Percentiles rank a stretch among this genome's conserved stretches.
Conservation (phyloP, 331 rosid species). For the Malus hybrid region DNA sequence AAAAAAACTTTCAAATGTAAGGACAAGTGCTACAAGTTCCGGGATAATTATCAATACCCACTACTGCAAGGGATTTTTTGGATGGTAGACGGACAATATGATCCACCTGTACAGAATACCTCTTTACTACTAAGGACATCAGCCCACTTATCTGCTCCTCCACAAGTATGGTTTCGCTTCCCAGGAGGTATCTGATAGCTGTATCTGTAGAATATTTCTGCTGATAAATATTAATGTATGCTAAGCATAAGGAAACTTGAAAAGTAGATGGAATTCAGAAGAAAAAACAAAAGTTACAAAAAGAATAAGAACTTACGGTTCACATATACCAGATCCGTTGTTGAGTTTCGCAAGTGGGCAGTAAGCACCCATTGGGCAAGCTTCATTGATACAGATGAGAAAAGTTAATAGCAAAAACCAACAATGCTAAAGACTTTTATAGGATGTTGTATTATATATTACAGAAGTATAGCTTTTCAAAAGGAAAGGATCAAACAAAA, state of each 20-base stretch:
- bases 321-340: slow-evolving; percentile 53
- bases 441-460: too few species aligned
- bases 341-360: slow-evolving; percentile 69
- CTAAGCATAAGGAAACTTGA: not conserved
- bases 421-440: not conserved
- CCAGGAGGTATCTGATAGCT: slow-evolving; percentile 87
- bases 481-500: not conserved
- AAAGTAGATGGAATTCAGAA: not conserved
- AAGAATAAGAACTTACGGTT: slow-evolving; percentile 66
- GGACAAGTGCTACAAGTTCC: slow-evolving; percentile 29
- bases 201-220: slow-evolving; percentile 69
- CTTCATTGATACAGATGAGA: slow-evolving; percentile 35
- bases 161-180: slow-evolving; percentile 66
- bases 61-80: slow-evolving; percentile 58
- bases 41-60: slow-evolving; percentile 63
- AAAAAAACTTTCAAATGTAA: not conserved
- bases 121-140: slow-evolving; percentile 61
- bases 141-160: slow-evolving; percentile 94
- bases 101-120: slow-evolving; percentile 80
- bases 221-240: slow-evolving; percentile 52
- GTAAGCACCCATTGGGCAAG: slow-evolving; percentile 83
- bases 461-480: not conserved
- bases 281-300: slow-evolving; percentile 1
- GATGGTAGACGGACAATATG: slow-evolving; percentile 80
- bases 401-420: slow-evolving; percentile 3